Base-by-base conservation (phyloP, 2,329 filamentous ascomycete species). In the Lachnellula suecica region DNA sequence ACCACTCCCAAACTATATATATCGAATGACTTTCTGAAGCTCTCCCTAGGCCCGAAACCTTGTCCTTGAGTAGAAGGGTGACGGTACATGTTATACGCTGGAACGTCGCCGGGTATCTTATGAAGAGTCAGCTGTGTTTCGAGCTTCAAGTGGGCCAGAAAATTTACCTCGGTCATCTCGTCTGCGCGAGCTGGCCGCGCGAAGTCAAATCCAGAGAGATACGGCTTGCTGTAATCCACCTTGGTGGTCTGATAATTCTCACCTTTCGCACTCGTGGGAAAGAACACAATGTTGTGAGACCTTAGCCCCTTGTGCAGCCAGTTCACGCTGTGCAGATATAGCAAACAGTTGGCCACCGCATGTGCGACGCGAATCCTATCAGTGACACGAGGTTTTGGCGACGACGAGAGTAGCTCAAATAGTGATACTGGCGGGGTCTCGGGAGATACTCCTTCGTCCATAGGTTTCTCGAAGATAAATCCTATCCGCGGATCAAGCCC, bases 231-330 rank as follows among this genome's bases (percentile, higher is more conserved):
- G 50, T 72, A 73, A 52, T 74, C 68, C 38, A 76, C 66, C 10
- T 52, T 20, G 10, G 46, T 19, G 19, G 19, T 15, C 38, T 22
- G 27, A 10, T 29, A n/a, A 15, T 19, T 24, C 6, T 49, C 20
- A 5, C 43, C 22, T 9, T 51, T 49, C 19, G 20, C 55, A 49
- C 20, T 52, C 24, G 60, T 56, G 27, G 67, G 67, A 61, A 79
- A 80, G 63, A 82, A 80, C 10, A 83, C 62, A 25, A 83, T 71
- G 59, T 79, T 82, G 49, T 77, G 69, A 52, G 73, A 76, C 11
- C 79, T 74, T 4, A 83, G 69, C n/a, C 78, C 78, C 59, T 83
- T 83, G 68, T 82, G 79, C 5, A 83, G 70, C 79, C 79, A 82
- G 54, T 79, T 74, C 1, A 81, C 77, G 2, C 76, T 72, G 59